A percentile compares a stretch with the other conserved stretches of the same genome.
These are phyloP conservation scores for Nannizziopsis arthrosporioides DNA, from an alignment of 2,329 filamentous ascomycete species.

Conservation along the genomic window DNA sequence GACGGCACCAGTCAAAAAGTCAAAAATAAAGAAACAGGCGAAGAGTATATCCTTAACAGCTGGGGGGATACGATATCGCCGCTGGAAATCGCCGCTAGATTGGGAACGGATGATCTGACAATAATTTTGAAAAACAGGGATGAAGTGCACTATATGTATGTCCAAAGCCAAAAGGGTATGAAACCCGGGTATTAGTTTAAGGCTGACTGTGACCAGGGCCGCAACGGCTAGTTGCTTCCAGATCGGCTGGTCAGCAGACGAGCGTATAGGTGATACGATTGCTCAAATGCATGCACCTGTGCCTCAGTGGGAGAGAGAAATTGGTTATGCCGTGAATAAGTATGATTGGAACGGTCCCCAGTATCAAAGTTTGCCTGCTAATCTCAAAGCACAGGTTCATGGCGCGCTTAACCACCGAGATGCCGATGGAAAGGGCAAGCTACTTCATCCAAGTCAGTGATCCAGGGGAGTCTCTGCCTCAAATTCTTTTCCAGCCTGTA, in stretches of 20 bases:
- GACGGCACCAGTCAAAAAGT: slow-evolving; percentile 23
- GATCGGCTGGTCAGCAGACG: slow-evolving; percentile 40
- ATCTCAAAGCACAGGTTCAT: slow-evolving; percentile 31
- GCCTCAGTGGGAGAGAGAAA: slow-evolving; percentile 40
- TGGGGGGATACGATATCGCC: slow-evolving; percentile 30
- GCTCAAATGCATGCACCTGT: slow-evolving; percentile 38
- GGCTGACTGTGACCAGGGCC: slow-evolving; percentile 23
- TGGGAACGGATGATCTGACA: slow-evolving; percentile 44
- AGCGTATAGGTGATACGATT: slow-evolving; percentile 41
- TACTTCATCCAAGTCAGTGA: slow-evolving; percentile 41
- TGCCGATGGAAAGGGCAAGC: slow-evolving; percentile 40
- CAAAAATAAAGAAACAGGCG: slow-evolving; percentile 35
- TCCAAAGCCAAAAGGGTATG: slow-evolving; percentile 4
- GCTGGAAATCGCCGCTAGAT: slow-evolving; percentile 40
- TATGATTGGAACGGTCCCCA: slow-evolving; percentile 16
- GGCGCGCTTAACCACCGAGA: slow-evolving; percentile 32
- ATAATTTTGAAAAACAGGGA: slow-evolving; percentile 38
- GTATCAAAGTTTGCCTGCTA: neutral
- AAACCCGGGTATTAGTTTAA: too few species aligned
- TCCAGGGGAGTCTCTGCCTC: slow-evolving; percentile 26
- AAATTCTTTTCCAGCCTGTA: slow-evolving; percentile 37
- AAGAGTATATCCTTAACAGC: slow-evolving; percentile 32
- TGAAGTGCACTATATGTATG: slow-evolving; percentile 39
- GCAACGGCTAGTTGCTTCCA: slow-evolving; percentile 45
- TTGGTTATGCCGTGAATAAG: slow-evolving; percentile 35